Evolutionary conservation across 2,329 filamentous ascomycete genomes (phyloP), one percentile per base, ranked within the genome.

Genomic region (Ilyonectria destructans): DNA sequence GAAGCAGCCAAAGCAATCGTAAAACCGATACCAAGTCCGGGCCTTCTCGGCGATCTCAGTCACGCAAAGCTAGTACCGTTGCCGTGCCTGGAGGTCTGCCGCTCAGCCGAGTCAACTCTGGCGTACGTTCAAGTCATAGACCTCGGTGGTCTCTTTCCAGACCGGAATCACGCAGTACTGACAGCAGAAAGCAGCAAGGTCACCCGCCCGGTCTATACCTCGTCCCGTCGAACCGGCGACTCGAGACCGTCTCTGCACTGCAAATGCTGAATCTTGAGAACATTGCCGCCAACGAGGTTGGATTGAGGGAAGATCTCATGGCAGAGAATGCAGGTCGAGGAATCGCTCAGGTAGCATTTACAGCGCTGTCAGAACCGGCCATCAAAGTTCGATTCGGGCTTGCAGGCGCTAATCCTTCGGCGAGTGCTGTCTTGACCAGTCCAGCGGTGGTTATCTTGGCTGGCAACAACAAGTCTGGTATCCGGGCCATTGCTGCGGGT

Each of bases 181-280:
- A 81, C 74, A 68, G 72, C 58, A 69, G 74, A 67, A 78, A 80
- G 69, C 81, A 82, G 72, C 80, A 80, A 73, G 69, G 76, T 7
- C 76, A 80, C 15, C 81, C 79, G 52, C 77, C 83, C 1, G 86
- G 87, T 1, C 85, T 91, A 58, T 90, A 88, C 74, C 80, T 88
- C 37, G 75, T 86, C 19, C 85, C 85, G 9, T 88, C 88, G 2
- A 86, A 87, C 72, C 87, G 87, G 40, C 88, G 86, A 13, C 82
- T 91, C 31, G 90, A 92, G 74, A 85, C 89, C 6, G 88, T 92
- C 33, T 91, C 90, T 19, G 87, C 96, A 6, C 85, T 96, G 45
- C 94, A 97, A 77, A 96, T 98, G 89, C 88, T 97, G 31, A 96
- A 96, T 69, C 89, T 98, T 1, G 96, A 98, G 81, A 95, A 96